A percentile compares a stretch with the other conserved stretches of the same genome.
Conservation (phyloP, 208 protist species). For the Trypanosoma platydactyli region DNA sequence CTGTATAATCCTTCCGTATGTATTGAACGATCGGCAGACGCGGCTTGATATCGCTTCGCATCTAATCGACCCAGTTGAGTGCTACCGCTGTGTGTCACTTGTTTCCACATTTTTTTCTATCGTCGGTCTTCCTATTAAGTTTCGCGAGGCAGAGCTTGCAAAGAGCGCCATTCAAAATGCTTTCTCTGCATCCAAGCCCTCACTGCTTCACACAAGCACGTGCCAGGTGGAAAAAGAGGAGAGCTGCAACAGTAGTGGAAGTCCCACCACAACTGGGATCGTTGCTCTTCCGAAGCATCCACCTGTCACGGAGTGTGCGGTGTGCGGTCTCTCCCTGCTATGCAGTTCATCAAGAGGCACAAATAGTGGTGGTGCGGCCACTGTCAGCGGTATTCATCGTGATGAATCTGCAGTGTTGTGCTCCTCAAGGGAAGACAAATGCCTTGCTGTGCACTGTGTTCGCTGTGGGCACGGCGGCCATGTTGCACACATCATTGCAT, state of each 20-base stretch:
- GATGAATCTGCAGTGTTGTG: constrained; percentile 1
- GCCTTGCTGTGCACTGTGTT: constrained; percentile 65
- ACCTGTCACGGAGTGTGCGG: constrained; percentile 55
- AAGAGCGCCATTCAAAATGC: constrained; percentile 12
- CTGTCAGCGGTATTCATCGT: constrained; percentile 5
- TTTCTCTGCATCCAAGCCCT: background rate
- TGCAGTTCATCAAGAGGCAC: constrained; percentile 22
- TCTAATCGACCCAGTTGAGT: constrained; percentile 19
- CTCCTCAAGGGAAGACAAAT: constrained; percentile 36
- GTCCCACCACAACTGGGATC: too few species aligned
- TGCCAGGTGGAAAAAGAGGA: background rate
- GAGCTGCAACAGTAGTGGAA: background rate
- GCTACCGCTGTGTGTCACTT: constrained; percentile 26
- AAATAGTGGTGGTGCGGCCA: background rate
- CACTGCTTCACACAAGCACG: background rate
- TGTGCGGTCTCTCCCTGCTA: constrained; percentile 62
- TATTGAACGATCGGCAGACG: constrained; percentile 30
- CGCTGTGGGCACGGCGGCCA: constrained; percentile 81
- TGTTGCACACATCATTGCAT: constrained; percentile 65
- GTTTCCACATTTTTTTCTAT: constrained; percentile 21
- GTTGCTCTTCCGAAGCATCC: constrained; percentile 12
- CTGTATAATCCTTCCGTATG: constrained; percentile 46
- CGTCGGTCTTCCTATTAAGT: constrained; percentile 6
- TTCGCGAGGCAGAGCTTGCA: constrained; percentile 25
- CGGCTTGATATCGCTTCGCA: constrained; percentile 2